A percentile compares a stretch with the other conserved stretches of the same genome.
phyloP scores from a whole-genome alignment of 306 rosid species.

The Trichosanthes cucumerina region DNA sequence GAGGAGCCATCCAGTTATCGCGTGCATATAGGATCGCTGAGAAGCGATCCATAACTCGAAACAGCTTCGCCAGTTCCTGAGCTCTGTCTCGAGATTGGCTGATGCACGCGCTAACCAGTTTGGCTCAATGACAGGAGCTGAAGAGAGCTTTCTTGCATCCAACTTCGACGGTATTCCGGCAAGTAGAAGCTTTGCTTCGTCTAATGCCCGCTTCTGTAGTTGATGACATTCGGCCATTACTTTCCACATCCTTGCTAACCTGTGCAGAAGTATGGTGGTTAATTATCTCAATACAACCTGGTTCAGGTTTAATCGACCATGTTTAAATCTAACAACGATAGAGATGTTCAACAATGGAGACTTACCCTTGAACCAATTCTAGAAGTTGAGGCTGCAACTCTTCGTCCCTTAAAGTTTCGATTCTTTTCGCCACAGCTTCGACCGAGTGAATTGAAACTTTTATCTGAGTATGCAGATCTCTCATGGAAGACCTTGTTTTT shows the following conservation, averaged over 20 bases:
- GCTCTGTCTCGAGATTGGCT: conserved; percentile 57
- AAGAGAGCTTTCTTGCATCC: conserved; percentile 33
- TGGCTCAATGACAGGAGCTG: conserved; percentile 36
- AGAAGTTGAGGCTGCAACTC: conserved; percentile 90
- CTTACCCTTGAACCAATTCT: conserved; percentile 65
- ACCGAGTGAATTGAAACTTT: conserved; percentile 86
- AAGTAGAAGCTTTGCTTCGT: conserved; percentile 70
- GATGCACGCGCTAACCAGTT: conserved; percentile 54
- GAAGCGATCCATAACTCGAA: conserved; percentile 76
- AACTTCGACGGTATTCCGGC: conserved; percentile 52
- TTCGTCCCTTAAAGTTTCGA: conserved; percentile 76
- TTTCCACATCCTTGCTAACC: conserved; percentile 92
- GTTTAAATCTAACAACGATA: not conserved
- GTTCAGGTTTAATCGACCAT: not conserved
- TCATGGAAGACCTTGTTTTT: conserved; percentile 58
- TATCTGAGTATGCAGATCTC: conserved; percentile 77
- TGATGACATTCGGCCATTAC: conserved; percentile 86
- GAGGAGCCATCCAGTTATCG: conserved; percentile 71
- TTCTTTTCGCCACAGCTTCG: conserved; percentile 71
- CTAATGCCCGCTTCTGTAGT: conserved; percentile 58
- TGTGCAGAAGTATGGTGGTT: conserved; percentile 18
- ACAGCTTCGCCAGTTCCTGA: conserved; percentile 73
- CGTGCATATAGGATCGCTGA: conserved; percentile 74
- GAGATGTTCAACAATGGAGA: not conserved
- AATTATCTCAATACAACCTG: not conserved